Base-by-base conservation (phyloP, 495 filamentous ascomycete genomes). In the Penicillium paradoxum region DNA sequence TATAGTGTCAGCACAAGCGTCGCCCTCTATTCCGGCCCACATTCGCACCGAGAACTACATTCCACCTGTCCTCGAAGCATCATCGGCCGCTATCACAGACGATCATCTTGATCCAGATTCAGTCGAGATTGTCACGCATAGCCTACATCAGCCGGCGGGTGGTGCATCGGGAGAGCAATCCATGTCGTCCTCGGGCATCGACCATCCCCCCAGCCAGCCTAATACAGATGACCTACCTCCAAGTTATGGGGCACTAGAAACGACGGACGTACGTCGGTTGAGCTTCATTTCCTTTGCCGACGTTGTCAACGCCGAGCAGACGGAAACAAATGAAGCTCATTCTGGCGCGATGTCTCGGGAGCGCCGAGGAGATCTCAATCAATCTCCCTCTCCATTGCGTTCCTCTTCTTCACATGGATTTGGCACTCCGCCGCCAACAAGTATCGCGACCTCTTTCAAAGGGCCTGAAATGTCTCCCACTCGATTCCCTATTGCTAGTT, bases 201-300 rank as follows among this genome's bases (percentile, higher is more conserved):
- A 57, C 45, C 78, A 80, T 52, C 66, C 74, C 11, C 66, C 29
- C 11, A 38, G 15, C 14, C 46, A 49, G 21, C 7, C 77, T 44
- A 78, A 82, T 54, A 65, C 73, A 13, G 77, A 78, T 34, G 89
- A 84, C 60, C 88, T 90, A 64, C 87, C 60, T 1, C 59, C 57
- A 19, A 40, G 48, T 18, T 46, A 62, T 42, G 58, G 83, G 34
- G 80, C 80, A 44, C 73, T 89, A 44, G 89, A 91, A 65, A 80
- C 78, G 13, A 78, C 79, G 30, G 90, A 95, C 68, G 79, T 90
- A n/a, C 80, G 89, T 21, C 81, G 91, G 11, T 72, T 96, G 44
- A 89, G 84, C 68, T 96, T 96, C 72, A 95, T 96, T 65, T 92
- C 88, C 14, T 96, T 96, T 64, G 90, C 91, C 25, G 91, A 96